A percentile compares a stretch with the other conserved stretches of the same genome.
phyloP scores from a whole-genome alignment of 305 asterid species.

The Rubia tinctorum region DNA sequence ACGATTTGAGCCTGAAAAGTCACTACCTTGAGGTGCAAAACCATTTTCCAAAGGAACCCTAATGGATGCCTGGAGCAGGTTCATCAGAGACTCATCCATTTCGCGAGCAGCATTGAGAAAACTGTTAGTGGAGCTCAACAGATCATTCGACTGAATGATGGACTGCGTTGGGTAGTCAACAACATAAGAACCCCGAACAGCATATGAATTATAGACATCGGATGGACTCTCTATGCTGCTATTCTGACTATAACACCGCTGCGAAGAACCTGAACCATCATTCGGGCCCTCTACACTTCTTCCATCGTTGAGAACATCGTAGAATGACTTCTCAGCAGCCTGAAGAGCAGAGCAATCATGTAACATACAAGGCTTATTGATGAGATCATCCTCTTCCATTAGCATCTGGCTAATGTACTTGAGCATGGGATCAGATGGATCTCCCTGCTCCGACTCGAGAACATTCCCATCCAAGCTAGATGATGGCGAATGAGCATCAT shows the following conservation, averaged over 20 bases:
- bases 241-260: neutral
- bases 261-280: slow-evolving; percentile 11
- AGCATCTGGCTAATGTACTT: slow-evolving; percentile 28
- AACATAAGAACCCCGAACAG: neutral
- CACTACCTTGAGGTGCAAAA: neutral
- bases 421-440: slow-evolving; percentile 38
- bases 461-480: slow-evolving; percentile 30
- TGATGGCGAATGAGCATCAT: slow-evolving; percentile 11
- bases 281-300: neutral
- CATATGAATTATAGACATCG: slow-evolving; percentile 12
- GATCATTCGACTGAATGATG: slow-evolving; percentile 12
- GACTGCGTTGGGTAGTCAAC: neutral
- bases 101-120: slow-evolving; percentile 20
- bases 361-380: slow-evolving; percentile 29
- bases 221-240: slow-evolving; percentile 13
- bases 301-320: slow-evolving; percentile 26
- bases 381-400: slow-evolving; percentile 33
- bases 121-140: slow-evolving; percentile 17
- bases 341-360: slow-evolving; percentile 33
- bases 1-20: neutral
- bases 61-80: slow-evolving; percentile 7
- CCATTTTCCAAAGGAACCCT: slow-evolving; percentile 3
- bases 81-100: slow-evolving; percentile 21
- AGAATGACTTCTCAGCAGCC: slow-evolving; percentile 33
- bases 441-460: slow-evolving; percentile 25